A percentile compares a stretch with the other conserved stretches of the same genome.
phyloP scores from a whole-genome alignment of 192 early-diverging fungal species.

The Gaertneriomyces sp. region DNA sequence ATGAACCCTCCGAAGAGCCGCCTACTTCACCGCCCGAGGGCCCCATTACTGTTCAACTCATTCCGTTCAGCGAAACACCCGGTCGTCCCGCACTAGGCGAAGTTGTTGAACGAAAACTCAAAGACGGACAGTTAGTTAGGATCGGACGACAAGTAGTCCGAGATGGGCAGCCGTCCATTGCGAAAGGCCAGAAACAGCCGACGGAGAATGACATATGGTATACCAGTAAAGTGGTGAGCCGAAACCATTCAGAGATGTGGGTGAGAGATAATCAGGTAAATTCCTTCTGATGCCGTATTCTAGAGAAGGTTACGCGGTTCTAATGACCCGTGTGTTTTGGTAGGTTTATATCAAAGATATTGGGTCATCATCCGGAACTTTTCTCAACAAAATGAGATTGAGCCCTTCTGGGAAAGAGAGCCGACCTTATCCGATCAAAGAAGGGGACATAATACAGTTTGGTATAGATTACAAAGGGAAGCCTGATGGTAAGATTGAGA shows the following conservation, averaged over 20 bases:
- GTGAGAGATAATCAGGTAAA: conserved; percentile 64
- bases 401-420: conserved; percentile 83
- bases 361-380: conserved; percentile 96
- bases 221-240: conserved; percentile 81
- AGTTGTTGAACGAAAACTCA: conserved; percentile 46
- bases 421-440: conserved; percentile 67
- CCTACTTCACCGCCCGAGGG: not conserved
- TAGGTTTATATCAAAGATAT: conserved; percentile 92
- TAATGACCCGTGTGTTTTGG: not conserved
- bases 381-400: conserved; percentile 91
- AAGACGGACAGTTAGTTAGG: conserved; percentile 39
- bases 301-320: not conserved
- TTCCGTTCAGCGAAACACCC: conserved; percentile 40
- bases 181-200: conserved; percentile 30
- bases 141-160: conserved; percentile 49
- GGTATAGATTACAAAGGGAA: conserved; percentile 62
- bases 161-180: conserved; percentile 38
- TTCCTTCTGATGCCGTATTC: conserved; percentile 3
- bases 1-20: too few relatives aligned
- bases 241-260: conserved; percentile 93
- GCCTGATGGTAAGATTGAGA: conserved; percentile 37
- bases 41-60: conserved; percentile 39
- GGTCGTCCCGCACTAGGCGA: conserved; percentile 36
- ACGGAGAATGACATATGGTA: conserved; percentile 49
- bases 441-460: conserved; percentile 56